Evolutionary conservation across 805 yeast species (phyloP).

Genomic region (Jamesozyma jinghongensis): DNA sequence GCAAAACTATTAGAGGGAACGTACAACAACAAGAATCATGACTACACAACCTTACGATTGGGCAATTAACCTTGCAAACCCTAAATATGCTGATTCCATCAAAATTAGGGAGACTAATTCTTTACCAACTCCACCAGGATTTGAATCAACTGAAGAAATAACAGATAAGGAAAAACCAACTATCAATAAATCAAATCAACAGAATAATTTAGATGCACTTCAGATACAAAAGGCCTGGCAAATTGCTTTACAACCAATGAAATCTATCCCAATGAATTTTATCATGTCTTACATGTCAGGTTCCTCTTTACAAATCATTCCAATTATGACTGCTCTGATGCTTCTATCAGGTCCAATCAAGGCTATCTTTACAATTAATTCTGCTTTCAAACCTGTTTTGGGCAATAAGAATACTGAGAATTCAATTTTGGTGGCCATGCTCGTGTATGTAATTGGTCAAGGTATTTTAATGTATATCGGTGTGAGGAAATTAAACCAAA

Average conservation of each 20-base stretch:
- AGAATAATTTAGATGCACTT: constrained; percentile 4
- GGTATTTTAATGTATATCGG: constrained; percentile 62
- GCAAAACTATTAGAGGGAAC: too few species aligned
- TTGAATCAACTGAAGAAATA: constrained; percentile 5
- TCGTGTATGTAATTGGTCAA: constrained; percentile 40
- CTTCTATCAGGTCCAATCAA: constrained; percentile 68
- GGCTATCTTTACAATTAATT: constrained; percentile 52
- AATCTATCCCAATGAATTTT: constrained; percentile 80
- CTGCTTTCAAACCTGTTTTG: constrained; percentile 43
- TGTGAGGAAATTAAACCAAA: constrained; percentile 68
- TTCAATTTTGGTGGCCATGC: constrained; percentile 33
- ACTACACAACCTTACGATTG: constrained; percentile 9
- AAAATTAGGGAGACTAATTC: neutral
- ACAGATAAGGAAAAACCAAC: neutral
- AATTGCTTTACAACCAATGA: constrained; percentile 71
- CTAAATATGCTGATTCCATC: constrained; percentile 1
- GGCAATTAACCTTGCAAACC: constrained; percentile 11
- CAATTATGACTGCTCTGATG: constrained; percentile 84
- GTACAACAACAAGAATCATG: neutral
- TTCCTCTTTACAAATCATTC: constrained; percentile 77
- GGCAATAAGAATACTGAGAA: constrained; percentile 28
- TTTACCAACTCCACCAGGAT: constrained; percentile 25
- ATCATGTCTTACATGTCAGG: constrained; percentile 93
- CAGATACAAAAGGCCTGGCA: constrained; percentile 72
- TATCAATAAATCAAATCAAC: neutral